Evolutionary conservation across 306 rosid species (phyloP), one percentile per base, ranked within the genome.

Genomic region (Trifolium dubium): DNA sequence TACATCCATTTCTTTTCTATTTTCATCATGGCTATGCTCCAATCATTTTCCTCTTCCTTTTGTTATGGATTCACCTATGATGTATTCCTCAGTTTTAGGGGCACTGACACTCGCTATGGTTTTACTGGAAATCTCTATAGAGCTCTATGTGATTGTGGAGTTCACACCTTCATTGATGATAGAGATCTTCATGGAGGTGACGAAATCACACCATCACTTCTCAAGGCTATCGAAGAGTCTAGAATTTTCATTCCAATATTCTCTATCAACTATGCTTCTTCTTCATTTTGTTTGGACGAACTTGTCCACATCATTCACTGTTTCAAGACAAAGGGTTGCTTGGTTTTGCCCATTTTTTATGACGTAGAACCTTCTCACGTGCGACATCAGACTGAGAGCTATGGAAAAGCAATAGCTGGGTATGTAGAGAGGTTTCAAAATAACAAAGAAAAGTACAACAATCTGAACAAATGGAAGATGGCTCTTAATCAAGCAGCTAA

Each of bases 231-330:
- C 1, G 28, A 61, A 34, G 1, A 61, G 0, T 32, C 67, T 1
- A n/a, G 12, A 12, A 61, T 31, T 6, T 18, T 37, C 3, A 61
- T 61, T n/a, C 12, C 15, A 0, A 3, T 61, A 0, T 15, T 61
- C 6, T 61, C 46, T 61, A 6, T 3, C 14, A 61, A 34, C 10
- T 61, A 61, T 61, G 67, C 67, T 13, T 34, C 44, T 13, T 61
- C 44, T 13, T 61, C 67, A 2, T 61, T 61, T 61, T 61, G 67
- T 17, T 32, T 61, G 14, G 28, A 61, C 5, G 67, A 61, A n/a
- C 23, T 61, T 34, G 18, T 15, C 43, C 19, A n/a, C 1, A 34
- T 61, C 28, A n/a, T 13, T 8, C 23, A n/a, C 1, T 34, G 12
- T 6, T 0, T 32, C 6, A 7, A 18, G 9, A 14, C 3, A 0